Conservation (phyloP, 192 early-diverging fungal genomes). For the Backusella westeae region DNA sequence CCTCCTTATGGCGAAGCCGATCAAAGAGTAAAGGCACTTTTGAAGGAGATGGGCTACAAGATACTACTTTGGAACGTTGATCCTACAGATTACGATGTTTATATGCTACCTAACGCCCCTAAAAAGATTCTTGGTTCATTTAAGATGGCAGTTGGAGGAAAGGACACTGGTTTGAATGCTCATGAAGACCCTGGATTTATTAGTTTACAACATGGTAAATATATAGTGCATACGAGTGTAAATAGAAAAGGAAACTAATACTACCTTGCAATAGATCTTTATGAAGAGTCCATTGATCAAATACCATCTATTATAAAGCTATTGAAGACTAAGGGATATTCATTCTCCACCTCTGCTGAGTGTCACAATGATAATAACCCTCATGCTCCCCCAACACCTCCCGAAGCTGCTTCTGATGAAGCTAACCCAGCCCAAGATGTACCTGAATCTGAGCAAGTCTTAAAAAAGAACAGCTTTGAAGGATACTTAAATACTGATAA, state of each 20-base stretch:
- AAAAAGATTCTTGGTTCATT: constrained; percentile 18
- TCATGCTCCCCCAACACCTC: not conserved
- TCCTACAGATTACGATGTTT: constrained; percentile 37
- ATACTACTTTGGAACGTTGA: constrained; percentile 38
- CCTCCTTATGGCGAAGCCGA: constrained; percentile 61
- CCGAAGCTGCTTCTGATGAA: not conserved
- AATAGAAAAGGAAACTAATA: not conserved
- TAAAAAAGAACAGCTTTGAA: not conserved
- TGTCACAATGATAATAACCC: constrained; percentile 13
- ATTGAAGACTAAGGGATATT: not conserved
- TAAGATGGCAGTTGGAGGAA: constrained; percentile 7
- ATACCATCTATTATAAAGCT: constrained; percentile 2
- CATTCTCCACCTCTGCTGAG: not conserved
- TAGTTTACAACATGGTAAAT: constrained; percentile 36
- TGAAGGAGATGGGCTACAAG: constrained; percentile 36
- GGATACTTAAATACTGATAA: not conserved
- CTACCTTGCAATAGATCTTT: constrained; percentile 12
- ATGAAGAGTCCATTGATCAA: constrained; percentile 13
- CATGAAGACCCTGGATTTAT: constrained; percentile 36
- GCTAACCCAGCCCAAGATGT: not conserved
- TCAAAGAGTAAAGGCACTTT: constrained; percentile 53
- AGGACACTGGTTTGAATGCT: constrained; percentile 25
- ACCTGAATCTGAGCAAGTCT: not conserved
- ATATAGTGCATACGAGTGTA: not conserved
- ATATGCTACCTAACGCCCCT: constrained; percentile 11